A percentile compares a stretch with the other conserved stretches of the same genome.
phyloP scores from a whole-genome alignment of 2,329 filamentous ascomycete genomes.

The Zarea fungicola region DNA sequence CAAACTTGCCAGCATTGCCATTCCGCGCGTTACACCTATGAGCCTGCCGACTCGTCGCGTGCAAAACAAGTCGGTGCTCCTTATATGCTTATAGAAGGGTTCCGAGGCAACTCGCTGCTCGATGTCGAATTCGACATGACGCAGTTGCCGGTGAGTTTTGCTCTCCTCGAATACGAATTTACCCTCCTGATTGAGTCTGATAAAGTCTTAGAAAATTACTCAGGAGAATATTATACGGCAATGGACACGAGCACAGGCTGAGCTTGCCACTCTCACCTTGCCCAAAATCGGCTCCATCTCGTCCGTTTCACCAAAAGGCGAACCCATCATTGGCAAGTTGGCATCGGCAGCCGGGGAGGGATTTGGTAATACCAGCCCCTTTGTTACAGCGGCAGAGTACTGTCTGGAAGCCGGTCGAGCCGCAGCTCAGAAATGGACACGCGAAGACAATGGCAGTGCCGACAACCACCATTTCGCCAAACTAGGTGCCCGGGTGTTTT shows the following conservation, averaged over 20 bases:
- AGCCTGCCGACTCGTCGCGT: conserved; percentile 14
- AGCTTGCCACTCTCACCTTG: conserved; percentile 19
- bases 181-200: background rate
- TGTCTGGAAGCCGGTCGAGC: conserved; percentile 20
- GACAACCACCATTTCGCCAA: background rate
- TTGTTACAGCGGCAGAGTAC: conserved; percentile 18
- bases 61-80: conserved; percentile 17
- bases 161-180: no score
- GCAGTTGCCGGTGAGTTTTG: conserved; percentile 17
- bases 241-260: conserved; percentile 19
- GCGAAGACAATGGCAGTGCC: background rate
- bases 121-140: conserved; percentile 19
- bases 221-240: conserved; percentile 21
- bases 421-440: background rate
- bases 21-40: conserved; percentile 20
- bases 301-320: conserved; percentile 14
- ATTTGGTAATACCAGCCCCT: conserved; percentile 17
- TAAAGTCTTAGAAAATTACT: conserved; percentile 10
- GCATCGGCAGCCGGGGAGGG: background rate
- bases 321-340: conserved; percentile 19
- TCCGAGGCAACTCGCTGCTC: conserved; percentile 20
- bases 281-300: conserved; percentile 23
- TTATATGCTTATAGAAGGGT: conserved; percentile 25
- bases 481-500: conserved; percentile 19
- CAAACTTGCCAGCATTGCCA: conserved; percentile 6